phyloP scores from a whole-genome alignment of 1,139 yeast genomes.

The Lodderomyces elongisporus region DNA sequence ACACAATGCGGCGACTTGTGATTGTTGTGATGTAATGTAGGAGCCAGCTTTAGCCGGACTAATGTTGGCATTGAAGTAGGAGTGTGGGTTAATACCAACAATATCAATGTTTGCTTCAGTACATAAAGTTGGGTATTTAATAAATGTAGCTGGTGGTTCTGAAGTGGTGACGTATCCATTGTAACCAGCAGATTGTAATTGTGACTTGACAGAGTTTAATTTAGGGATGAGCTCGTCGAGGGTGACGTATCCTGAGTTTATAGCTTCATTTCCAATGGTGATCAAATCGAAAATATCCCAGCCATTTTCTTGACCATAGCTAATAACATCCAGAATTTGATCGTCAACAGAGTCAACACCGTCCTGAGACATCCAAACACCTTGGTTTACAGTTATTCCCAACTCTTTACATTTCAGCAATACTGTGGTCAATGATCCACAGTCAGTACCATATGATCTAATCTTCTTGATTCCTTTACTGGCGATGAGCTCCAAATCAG shows the following conservation, averaged over 20 bases:
- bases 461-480: slow-evolving; percentile 59
- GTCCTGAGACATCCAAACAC: slow-evolving; percentile 64
- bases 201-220: slow-evolving; percentile 56
- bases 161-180: slow-evolving; percentile 75
- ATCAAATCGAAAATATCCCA: slow-evolving; percentile 72
- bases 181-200: slow-evolving; percentile 65
- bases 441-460: slow-evolving; percentile 83
- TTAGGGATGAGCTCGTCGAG: slow-evolving; percentile 57
- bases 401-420: slow-evolving; percentile 55
- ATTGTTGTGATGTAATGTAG: slow-evolving; percentile 63
- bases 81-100: slow-evolving; percentile 82
- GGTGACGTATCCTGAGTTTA: slow-evolving; percentile 55
- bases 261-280: slow-evolving; percentile 86
- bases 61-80: slow-evolving; percentile 66
- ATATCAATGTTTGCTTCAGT: slow-evolving; percentile 45
- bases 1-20: slow-evolving; percentile 49
- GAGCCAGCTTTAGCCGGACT: slow-evolving; percentile 66
- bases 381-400: slow-evolving; percentile 77
- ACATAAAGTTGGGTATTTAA: slow-evolving; percentile 63
- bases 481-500: slow-evolving; percentile 56
- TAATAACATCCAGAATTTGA: slow-evolving; percentile 51
- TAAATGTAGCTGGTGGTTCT: slow-evolving; percentile 79
- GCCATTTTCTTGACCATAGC: slow-evolving; percentile 44
- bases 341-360: slow-evolving; percentile 70
- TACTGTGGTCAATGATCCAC: slow-evolving; percentile 62